A percentile compares a stretch with the other conserved stretches of the same genome.
Evolutionary conservation across 2,329 filamentous ascomycete genomes (phyloP).

Genomic region (Exutisphaerella laricina): DNA sequence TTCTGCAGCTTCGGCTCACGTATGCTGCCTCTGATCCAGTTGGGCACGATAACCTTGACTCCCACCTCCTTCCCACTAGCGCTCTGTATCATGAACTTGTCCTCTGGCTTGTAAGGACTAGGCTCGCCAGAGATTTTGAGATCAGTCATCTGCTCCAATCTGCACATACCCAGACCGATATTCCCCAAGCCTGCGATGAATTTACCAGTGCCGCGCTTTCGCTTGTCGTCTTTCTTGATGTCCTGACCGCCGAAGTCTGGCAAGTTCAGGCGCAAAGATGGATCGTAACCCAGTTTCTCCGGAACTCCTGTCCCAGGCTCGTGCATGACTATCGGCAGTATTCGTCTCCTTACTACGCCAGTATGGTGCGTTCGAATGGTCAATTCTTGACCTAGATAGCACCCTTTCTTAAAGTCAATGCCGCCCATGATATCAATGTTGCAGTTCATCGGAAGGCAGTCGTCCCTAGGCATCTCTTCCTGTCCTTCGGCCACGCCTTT

Average conservation of each 20-base stretch:
- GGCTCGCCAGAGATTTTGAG: constrained; percentile 64
- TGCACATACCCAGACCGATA: constrained; percentile 77
- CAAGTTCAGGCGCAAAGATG: constrained; percentile 15
- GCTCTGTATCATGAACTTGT: constrained; percentile 42
- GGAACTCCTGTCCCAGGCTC: constrained; percentile 39
- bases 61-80: constrained; percentile 28
- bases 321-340: constrained; percentile 76
- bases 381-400: constrained; percentile 93
- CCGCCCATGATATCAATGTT: constrained; percentile 83
- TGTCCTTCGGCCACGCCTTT: constrained; percentile 81
- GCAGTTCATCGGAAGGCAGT: constrained; percentile 75
- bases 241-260: constrained; percentile 35
- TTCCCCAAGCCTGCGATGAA: constrained; percentile 77
- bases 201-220: constrained; percentile 68
- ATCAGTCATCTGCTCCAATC: constrained; percentile 86
- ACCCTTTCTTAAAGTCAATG: constrained; percentile 92
- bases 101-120: constrained; percentile 53
- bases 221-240: constrained; percentile 49
- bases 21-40: constrained; percentile 57
- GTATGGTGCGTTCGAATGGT: constrained; percentile 94
- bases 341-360: constrained; percentile 84
- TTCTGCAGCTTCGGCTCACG: constrained; percentile 36
- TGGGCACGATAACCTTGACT: constrained; percentile 64
- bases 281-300: constrained; percentile 45
- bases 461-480: constrained; percentile 64